phyloP scores from a whole-genome alignment of 1,139 yeast genomes.

The Pichia terricola region DNA sequence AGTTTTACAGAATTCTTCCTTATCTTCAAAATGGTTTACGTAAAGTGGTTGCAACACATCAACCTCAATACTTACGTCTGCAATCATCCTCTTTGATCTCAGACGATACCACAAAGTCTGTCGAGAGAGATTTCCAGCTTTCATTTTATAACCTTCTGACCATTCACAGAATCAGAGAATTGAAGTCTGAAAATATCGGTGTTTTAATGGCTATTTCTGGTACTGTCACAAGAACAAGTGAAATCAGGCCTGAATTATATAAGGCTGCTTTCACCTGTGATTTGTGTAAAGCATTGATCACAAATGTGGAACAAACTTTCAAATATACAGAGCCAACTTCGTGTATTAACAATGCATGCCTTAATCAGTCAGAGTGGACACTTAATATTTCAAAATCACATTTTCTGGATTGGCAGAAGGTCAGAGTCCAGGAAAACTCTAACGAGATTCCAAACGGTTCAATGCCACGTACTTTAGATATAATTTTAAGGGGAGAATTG shows the following conservation, averaged over 20 bases:
- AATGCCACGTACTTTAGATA: conserved; percentile 96
- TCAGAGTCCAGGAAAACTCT: conserved; percentile 90
- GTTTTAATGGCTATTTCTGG: conserved; percentile 80
- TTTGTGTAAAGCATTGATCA: conserved; percentile 74
- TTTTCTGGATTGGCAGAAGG: conserved; percentile 95
- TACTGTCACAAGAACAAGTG: conserved; percentile 93
- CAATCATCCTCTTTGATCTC: conserved; percentile 17
- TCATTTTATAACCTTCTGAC: conserved; percentile 84
- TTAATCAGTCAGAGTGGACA: conserved; percentile 80
- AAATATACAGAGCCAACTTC: conserved; percentile 92
- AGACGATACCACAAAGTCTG: conserved; percentile 27
- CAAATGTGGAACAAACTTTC: conserved; percentile 88
- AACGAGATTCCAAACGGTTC: conserved; percentile 97
- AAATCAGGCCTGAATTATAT: conserved; percentile 91
- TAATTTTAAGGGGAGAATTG: conserved; percentile 84
- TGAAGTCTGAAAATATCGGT: conserved; percentile 85
- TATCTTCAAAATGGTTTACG: conserved; percentile 69
- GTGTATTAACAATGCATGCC: conserved; percentile 82
- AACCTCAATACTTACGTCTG: conserved; percentile 55
- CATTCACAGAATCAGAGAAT: conserved; percentile 77
- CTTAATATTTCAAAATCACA: conserved; percentile 75
- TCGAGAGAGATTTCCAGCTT: conserved; percentile 77
- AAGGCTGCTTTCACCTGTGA: conserved; percentile 87
- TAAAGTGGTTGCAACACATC: conserved; percentile 61
- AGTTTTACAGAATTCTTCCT: conserved; percentile 87